Percentiles rank a stretch among this genome's conserved stretches.
Evolutionary conservation across 495 filamentous ascomycete species (phyloP).

Genomic region (Neurospora sp.): DNA sequence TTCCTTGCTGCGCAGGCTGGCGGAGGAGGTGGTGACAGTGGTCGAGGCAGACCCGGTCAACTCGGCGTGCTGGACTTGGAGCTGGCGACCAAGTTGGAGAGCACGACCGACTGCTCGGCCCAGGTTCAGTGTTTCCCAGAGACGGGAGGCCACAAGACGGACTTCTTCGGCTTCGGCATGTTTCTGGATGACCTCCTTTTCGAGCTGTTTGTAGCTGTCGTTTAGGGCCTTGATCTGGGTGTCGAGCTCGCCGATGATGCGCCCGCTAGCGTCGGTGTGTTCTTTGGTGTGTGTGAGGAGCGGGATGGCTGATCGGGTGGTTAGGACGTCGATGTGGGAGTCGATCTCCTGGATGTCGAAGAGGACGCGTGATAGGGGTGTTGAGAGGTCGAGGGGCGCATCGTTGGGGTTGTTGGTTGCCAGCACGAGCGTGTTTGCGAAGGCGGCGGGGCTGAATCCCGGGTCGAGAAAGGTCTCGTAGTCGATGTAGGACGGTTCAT

Average conservation of each 20-base stretch:
- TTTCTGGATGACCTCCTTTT: constrained; percentile 72
- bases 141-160: constrained; percentile 55
- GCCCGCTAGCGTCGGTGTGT: constrained; percentile 56
- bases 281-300: constrained; percentile 68
- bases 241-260: constrained; percentile 62
- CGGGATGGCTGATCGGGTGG: constrained; percentile 72
- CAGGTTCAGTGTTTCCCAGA: constrained; percentile 69
- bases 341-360: constrained; percentile 98
- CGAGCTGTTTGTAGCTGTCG: constrained; percentile 70
- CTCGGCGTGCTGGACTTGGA: constrained; percentile 68
- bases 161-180: constrained; percentile 75
- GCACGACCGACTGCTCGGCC: constrained; percentile 65
- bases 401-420: constrained; percentile 88
- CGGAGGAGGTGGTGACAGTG: constrained; percentile 10
- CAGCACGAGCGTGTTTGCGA: constrained; percentile 81
- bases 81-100: constrained; percentile 70
- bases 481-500: constrained; percentile 84
- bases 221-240: constrained; percentile 68
- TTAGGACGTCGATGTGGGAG: constrained; percentile 84
- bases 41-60: constrained; percentile 21
- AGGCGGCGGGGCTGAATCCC: constrained; percentile 63
- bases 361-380: constrained; percentile 83
- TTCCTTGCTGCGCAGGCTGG: constrained; percentile 35
- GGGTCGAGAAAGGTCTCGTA: constrained; percentile 88
- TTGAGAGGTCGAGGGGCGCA: constrained; percentile 82